Percentiles rank a stretch among this genome's conserved stretches.
Evolutionary conservation across 768 basidiomycete species (phyloP).

Genomic region (Baorangia bicolor): DNA sequence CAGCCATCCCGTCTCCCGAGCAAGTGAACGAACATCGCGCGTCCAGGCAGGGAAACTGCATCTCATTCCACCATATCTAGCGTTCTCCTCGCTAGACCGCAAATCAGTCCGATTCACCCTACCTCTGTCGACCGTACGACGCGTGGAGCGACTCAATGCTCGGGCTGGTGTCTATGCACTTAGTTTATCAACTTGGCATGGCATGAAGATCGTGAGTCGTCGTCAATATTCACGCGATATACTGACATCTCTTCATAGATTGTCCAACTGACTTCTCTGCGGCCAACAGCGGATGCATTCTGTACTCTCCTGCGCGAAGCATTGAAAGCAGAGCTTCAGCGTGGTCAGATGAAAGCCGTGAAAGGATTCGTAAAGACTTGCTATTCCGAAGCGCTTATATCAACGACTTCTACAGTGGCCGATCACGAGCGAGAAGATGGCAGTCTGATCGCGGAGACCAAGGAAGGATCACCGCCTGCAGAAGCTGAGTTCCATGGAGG

Average conservation of each 20-base stretch:
- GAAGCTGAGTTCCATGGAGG: conserved; percentile 72
- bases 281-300: conserved; percentile 92
- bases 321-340: conserved; percentile 84
- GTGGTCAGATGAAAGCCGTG: conserved; percentile 90
- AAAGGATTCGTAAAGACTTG: conserved; percentile 90
- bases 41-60: conserved; percentile 85
- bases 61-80: conserved; percentile 85
- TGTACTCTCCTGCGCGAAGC: conserved; percentile 86
- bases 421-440: conserved; percentile 72
- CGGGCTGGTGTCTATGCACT: conserved; percentile 96
- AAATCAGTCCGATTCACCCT: conserved; percentile 91
- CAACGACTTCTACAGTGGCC: conserved; percentile 51
- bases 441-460: conserved; percentile 54
- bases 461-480: conserved; percentile 43
- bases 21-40: neutral
- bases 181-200: conserved; percentile 91
- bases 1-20: neutral
- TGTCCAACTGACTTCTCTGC: conserved; percentile 89
- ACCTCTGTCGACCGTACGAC: conserved; percentile 86
- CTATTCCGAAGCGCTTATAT: conserved; percentile 88
- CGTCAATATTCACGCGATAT: neutral
- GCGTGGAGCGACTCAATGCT: conserved; percentile 92
- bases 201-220: conserved; percentile 76
- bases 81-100: conserved; percentile 87
- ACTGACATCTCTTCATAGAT: conserved; percentile 46